Evolutionary conservation across 306 rosid species (phyloP).

Genomic region (Quercus bicolor): DNA sequence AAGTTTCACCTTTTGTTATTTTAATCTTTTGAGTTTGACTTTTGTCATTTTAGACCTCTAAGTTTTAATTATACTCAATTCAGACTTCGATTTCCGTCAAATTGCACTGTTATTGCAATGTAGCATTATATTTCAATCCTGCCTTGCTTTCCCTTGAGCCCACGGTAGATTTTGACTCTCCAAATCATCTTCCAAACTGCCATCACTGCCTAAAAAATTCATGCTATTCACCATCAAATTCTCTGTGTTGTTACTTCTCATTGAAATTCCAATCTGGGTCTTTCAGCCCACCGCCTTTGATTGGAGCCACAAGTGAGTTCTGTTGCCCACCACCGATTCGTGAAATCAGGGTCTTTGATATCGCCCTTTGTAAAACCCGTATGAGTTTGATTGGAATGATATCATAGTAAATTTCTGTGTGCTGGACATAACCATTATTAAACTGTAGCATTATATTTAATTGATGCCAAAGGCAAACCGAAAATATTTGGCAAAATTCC

Average conservation of each 20-base stretch:
- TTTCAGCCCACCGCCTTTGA: constrained; percentile 47
- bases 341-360: constrained; percentile 60
- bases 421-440: too few species aligned
- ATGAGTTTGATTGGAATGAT: constrained; percentile 27
- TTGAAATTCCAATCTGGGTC: constrained; percentile 73
- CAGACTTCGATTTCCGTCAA: too few species aligned
- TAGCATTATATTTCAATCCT: constrained; percentile 37
- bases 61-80: too few species aligned
- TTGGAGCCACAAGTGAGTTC: constrained; percentile 70
- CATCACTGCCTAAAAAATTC: constrained; percentile 78
- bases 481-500: too few species aligned
- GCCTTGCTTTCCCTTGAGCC: constrained; percentile 98
- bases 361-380: constrained; percentile 52
- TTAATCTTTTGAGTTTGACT: too few species aligned
- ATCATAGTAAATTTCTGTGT: too few species aligned
- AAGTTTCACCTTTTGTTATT: too few species aligned
- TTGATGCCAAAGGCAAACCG: too few species aligned
- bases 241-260: constrained; percentile 58
- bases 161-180: constrained; percentile 88
- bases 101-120: too few species aligned
- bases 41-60: too few species aligned
- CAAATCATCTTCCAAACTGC: constrained; percentile 72
- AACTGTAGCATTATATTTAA: too few species aligned
- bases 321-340: constrained; percentile 34
- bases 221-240: constrained; percentile 66